Base-by-base conservation (phyloP, 1,284 basidiomycete genomes). In the Ganoderma lingzhi region DNA sequence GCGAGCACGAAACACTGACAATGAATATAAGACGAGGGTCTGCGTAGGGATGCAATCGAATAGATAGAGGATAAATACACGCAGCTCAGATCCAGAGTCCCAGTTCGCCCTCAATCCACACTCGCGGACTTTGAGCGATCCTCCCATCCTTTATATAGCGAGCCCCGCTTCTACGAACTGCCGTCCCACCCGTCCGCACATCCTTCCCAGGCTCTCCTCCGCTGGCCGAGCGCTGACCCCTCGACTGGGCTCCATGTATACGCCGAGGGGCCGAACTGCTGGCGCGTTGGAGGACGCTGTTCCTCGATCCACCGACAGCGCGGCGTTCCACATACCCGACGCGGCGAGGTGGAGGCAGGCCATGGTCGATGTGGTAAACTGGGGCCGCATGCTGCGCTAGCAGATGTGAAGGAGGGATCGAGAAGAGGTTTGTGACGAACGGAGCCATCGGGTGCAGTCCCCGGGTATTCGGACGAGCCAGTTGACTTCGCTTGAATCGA, bases 1-100 rank as follows among this genome's bases (percentile, higher is more conserved):
- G 8, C 12, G 19, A 19, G 53, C 23, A 28, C 23, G 23, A 51
- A 14, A 51, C 28, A 51, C 23, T 28, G 23, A 51, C 48, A 14
- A 51, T 4, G 19, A 23, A 23, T 28, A 28, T 23, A 28, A 51
- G 35, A 32, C 15, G 53, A 32, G 53, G 6, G 53, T 35, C 5
- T 8, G 53, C 35, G 19, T 28, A 17, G 12, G 15, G 12, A 32
- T 32, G 9, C 53, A 32, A 30, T 19, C 15, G 30, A 35, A 56
- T 56, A 56, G 15, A 56, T 56, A 56, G 30, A 56, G 30, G 4
- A 56, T 56, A 56, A 56, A 56, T 56, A 56, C 15, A 56, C 53
- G 53, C 30, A 56, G 14, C 53, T 56, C 30, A 30, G 30, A 17
- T 17, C 53, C 23, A 28, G 48, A 14, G 48, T 28, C 23, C 23